Evolutionary conservation across 192 early-diverging fungal genomes (phyloP).

Genomic region (Backusella parvicylindrica): DNA sequence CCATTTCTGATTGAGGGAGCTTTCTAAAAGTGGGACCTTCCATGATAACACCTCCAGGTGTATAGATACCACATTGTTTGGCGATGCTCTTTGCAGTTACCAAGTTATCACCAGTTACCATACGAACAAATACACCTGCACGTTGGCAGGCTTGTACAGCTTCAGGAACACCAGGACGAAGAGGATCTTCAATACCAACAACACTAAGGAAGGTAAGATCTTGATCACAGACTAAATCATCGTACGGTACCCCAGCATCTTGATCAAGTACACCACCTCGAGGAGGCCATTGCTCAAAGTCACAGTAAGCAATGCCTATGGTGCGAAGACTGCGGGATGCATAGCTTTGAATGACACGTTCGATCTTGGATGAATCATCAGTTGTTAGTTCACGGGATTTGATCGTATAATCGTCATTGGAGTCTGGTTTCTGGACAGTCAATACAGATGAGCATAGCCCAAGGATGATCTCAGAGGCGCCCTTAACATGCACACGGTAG

Average conservation of each 20-base stretch:
- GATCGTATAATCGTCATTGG: constrained; percentile 24
- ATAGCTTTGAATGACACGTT: constrained; percentile 65
- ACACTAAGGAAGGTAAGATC: constrained; percentile 74
- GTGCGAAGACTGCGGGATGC: constrained; percentile 84
- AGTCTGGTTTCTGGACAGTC: constrained; percentile 22
- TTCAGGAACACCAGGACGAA: constrained; percentile 91
- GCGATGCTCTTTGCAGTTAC: constrained; percentile 94
- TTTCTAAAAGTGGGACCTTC: constrained; percentile 93
- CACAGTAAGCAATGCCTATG: constrained; percentile 84
- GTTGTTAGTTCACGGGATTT: constrained; percentile 29
- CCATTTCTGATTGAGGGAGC: constrained; percentile 80
- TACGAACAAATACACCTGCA: constrained; percentile 94
- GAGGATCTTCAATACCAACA: constrained; percentile 96
- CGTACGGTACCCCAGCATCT: constrained; percentile 53
- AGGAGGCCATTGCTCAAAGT: constrained; percentile 64
- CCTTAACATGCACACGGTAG: constrained; percentile 88
- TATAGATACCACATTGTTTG: constrained; percentile 88
- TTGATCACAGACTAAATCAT: constrained; percentile 49
- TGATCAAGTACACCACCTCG: constrained; percentile 32
- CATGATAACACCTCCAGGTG: constrained; percentile 84
- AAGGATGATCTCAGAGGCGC: constrained; percentile 87
- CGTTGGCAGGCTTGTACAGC: constrained; percentile 83
- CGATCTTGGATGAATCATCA: constrained; percentile 35
- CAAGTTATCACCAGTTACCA: constrained; percentile 99
- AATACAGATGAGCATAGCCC: constrained; percentile 57